Evolutionary conservation across 805 yeast genomes (phyloP), one percentile per base, ranked within the genome.

Genomic region (Candida verbasci): DNA sequence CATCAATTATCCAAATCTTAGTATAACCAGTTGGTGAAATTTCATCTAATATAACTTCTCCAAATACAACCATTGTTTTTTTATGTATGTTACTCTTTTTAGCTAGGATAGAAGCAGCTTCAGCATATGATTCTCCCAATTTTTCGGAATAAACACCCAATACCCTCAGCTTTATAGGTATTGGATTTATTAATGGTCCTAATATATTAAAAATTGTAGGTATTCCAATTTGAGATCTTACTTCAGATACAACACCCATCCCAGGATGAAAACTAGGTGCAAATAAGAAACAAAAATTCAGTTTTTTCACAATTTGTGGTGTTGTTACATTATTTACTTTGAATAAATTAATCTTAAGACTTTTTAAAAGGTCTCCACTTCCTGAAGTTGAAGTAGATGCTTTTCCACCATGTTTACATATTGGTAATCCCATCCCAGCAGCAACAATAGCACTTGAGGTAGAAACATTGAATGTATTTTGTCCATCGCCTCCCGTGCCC

Each of bases 401-500:
- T 51, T 93, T 91, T 10, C 97, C 97, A 17, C 99, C 99, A 58
- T 93, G 99, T 43, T 93, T 93, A 54, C 95, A 86, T 12, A 93
- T 82, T 16, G 76, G 74, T 28, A 91, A 58, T 1, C 76, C 76
- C 69, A 87, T 82, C 6, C 98, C 99, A 0, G 97, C 86, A 0
- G 88, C 93, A 2, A 93, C 88, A 32, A 93, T 87, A 1, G 97
- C 97, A 1, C 96, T 71, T 2, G 97, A 86, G 0, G 98, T 93
- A 11, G 95, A 83, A 2, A 93, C 98, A 49, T 93, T 93, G 65
- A 93, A 93, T 0, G 99, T 93, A 55, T 93, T 83, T 54, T 93
- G 96, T 2, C 96, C 96, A 55, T 93, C 99, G 11, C 99, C 99
- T 18, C 99, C 99, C 0, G 99, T 93, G 1, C 99, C 99, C 5